Percentiles rank a stretch among this genome's conserved stretches.
Evolutionary conservation across 768 basidiomycete species (phyloP).

Genomic region (Tulasnella sp.): DNA sequence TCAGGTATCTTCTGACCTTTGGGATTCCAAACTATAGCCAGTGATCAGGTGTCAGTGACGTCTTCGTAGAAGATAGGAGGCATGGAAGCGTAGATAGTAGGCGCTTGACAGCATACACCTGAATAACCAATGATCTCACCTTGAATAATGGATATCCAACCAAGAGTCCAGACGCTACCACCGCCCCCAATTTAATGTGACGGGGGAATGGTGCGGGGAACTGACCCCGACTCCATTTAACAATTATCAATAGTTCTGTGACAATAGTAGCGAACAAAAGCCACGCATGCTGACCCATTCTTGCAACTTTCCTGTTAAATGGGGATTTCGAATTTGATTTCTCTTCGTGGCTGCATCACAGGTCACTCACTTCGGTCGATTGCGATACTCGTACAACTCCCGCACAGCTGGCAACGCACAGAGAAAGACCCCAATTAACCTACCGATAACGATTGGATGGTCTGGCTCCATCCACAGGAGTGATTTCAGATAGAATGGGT

Average conservation of each 20-base stretch:
- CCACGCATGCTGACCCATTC: slow-evolving; percentile 88
- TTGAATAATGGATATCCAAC: slow-evolving; percentile 54
- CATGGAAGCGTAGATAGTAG: background rate
- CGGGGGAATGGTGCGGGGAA: slow-evolving; percentile 51
- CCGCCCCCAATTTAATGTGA: slow-evolving; percentile 53
- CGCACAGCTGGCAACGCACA: slow-evolving; percentile 79
- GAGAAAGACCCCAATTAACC: slow-evolving; percentile 63
- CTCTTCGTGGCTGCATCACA: background rate
- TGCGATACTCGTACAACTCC: slow-evolving; percentile 74
- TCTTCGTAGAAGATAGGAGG: no score
- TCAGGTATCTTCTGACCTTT: slow-evolving; percentile 39
- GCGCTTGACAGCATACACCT: background rate
- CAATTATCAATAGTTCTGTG: slow-evolving; percentile 67
- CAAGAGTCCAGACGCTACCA: slow-evolving; percentile 42
- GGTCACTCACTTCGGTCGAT: slow-evolving; percentile 51
- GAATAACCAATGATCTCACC: slow-evolving; percentile 31
- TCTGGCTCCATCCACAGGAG: slow-evolving; percentile 83
- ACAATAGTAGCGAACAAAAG: slow-evolving; percentile 71
- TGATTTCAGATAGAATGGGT: slow-evolving; percentile 81
- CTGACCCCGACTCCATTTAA: slow-evolving; percentile 68
- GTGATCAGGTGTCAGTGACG: no score
- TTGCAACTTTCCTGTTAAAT: slow-evolving; percentile 49
- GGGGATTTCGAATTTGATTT: slow-evolving; percentile 2
- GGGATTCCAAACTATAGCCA: slow-evolving; percentile 51
- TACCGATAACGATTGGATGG: slow-evolving; percentile 67